Percentiles rank a stretch among this genome's conserved stretches.
Evolutionary conservation across 2,329 filamentous ascomycete genomes (phyloP).

Genomic region (Penicillium sp.): DNA sequence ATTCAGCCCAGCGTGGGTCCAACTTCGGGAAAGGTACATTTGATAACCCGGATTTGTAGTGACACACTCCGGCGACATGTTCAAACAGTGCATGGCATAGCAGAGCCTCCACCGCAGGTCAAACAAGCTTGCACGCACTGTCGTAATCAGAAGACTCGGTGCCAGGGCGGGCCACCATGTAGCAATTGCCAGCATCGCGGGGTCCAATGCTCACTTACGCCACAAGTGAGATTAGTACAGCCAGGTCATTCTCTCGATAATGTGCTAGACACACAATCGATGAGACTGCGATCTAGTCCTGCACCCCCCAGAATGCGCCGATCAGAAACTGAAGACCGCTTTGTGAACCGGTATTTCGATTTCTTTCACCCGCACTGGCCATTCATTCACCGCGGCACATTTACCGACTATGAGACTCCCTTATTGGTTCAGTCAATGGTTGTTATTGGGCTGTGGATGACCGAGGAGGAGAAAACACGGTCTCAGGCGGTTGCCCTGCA

Average conservation of each 20-base stretch:
- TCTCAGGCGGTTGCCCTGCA: slow-evolving; percentile 26
- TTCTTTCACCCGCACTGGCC: slow-evolving; percentile 30
- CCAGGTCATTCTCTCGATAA: neutral
- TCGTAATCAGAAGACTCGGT: slow-evolving; percentile 17
- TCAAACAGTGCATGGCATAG: slow-evolving; percentile 14
- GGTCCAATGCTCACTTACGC: slow-evolving; percentile 16
- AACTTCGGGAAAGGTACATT: neutral
- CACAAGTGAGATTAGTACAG: neutral
- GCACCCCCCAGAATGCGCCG: too few relatives aligned
- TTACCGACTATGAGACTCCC: slow-evolving; percentile 21
- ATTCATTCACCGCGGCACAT: slow-evolving; percentile 27
- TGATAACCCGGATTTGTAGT: slow-evolving; percentile 12
- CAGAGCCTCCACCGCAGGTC: slow-evolving; percentile 10
- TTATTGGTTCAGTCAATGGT: slow-evolving; percentile 32
- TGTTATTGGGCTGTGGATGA: slow-evolving; percentile 28
- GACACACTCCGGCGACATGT: slow-evolving; percentile 31
- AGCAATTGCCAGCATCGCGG: slow-evolving; percentile 17
- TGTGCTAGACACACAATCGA: neutral
- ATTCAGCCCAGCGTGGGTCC: neutral
- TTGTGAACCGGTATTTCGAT: slow-evolving; percentile 26
- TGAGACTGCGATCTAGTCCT: too few relatives aligned
- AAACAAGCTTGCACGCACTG: slow-evolving; percentile 21
- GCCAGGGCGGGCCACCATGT: slow-evolving; percentile 21
- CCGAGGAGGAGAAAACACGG: slow-evolving; percentile 16
- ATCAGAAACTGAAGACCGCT: slow-evolving; percentile 8